Percentiles rank a stretch among this genome's conserved stretches.
Conservation (phyloP, 306 rosid species). For the Cyclanthera cordifolia region DNA sequence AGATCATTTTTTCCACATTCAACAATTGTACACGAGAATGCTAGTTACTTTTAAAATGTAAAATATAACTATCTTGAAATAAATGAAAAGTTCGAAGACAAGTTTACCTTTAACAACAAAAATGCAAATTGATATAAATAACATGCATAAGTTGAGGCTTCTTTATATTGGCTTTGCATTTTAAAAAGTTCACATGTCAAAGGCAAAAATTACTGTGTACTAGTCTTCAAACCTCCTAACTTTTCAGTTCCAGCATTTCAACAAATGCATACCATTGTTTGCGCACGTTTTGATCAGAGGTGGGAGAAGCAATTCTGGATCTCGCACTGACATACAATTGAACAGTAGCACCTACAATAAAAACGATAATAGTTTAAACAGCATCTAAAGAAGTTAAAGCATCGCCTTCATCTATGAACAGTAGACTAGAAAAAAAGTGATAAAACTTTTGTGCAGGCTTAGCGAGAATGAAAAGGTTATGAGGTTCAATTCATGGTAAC, state of each 20-base stretch:
- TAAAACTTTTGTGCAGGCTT: no score
- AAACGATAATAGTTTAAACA: slow-evolving; percentile 14
- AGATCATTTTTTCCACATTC: neutral
- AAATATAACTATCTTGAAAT: neutral
- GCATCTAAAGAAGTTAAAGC: slow-evolving; percentile 15
- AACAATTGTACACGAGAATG: neutral
- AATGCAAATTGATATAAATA: neutral
- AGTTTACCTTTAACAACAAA: neutral
- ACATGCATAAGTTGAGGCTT: neutral
- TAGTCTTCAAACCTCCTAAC: neutral
- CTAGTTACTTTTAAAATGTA: neutral
- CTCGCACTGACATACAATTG: slow-evolving; percentile 89
- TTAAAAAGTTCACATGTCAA: neutral
- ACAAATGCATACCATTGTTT: slow-evolving; percentile 49
- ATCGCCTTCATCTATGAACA: neutral
- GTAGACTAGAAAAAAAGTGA: neutral
- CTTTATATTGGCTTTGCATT: neutral
- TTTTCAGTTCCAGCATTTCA: neutral
- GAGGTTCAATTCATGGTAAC: no score
- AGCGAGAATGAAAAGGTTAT: no score
- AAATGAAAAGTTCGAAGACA: neutral
- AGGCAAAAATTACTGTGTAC: slow-evolving; percentile 1
- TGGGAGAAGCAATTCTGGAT: slow-evolving; percentile 82
- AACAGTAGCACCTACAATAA: slow-evolving; percentile 71
- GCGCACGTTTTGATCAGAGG: slow-evolving; percentile 71